Evolutionary conservation across 176 grass and related monocot species (phyloP).

Genomic region (Zea luxurians): DNA sequence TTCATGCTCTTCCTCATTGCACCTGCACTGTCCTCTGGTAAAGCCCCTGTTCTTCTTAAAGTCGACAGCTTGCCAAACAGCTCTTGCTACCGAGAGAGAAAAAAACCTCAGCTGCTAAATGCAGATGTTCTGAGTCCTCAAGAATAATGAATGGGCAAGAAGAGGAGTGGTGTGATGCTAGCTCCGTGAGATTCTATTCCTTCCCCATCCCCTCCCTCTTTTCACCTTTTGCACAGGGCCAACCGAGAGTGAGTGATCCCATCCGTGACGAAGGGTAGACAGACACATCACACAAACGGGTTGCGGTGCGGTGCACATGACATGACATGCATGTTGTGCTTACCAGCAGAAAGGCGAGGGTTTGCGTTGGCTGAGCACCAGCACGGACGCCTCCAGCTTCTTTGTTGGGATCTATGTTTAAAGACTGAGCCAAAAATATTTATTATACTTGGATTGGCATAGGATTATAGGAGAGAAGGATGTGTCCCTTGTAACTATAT

Average conservation of each 20-base stretch:
- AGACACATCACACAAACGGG: not conserved
- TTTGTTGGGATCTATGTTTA: constrained; percentile 10
- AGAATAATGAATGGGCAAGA: not conserved
- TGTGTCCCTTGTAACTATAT: constrained; percentile 30
- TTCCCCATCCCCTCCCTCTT: too few species aligned
- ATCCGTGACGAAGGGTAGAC: constrained; percentile 22
- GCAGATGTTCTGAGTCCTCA: too few species aligned
- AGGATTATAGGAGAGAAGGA: not conserved
- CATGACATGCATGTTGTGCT: constrained; percentile 20
- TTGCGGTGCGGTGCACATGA: constrained; percentile 28
- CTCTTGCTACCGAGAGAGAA: too few species aligned
- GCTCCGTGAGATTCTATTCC: constrained; percentile 43
- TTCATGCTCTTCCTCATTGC: too few species aligned
- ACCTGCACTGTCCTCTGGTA: too few species aligned
- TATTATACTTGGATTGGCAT: constrained; percentile 11
- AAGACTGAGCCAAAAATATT: constrained; percentile 1
- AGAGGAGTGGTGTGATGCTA: constrained; percentile 30
- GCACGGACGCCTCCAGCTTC: constrained; percentile 65
- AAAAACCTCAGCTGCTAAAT: too few species aligned
- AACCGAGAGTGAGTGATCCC: too few species aligned
- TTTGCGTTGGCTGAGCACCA: constrained; percentile 74
- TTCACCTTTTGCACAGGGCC: too few species aligned
- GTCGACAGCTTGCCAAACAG: not conserved
- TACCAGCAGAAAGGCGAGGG: constrained; percentile 74
- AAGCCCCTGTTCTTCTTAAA: constrained; percentile 13